Base-by-base conservation (phyloP, 352 stramenopile genomes). In the Chrysophaeum taylorii region DNA sequence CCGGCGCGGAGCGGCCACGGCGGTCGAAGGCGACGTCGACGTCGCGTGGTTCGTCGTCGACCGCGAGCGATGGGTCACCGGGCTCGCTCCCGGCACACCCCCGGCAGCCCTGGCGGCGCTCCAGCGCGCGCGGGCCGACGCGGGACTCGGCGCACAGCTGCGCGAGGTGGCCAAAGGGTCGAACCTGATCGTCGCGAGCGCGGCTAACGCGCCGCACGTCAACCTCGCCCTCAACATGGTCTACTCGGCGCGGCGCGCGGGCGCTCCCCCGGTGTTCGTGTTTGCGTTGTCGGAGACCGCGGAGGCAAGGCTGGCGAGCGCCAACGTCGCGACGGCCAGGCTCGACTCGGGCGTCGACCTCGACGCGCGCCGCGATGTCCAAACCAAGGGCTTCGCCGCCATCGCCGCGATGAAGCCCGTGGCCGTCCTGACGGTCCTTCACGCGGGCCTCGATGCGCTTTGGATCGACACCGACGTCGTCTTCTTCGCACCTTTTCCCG, bases 381-480 rank as follows among this genome's bases (percentile, higher is more conserved):
- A 63, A 31, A 41, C 9, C 27, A 7, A 15, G 27, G 52, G 52
- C 52, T 63, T 63, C 52, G 25, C 7, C 27, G 52, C 2, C 25
- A 63, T 63, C 52, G 52, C 52, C 9, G n/a, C 14, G 7, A 25
- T 63, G 27, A 63, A 63, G 52, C 52, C 52, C 52, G 25, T 63
- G 9, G 52, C 52, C 9, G 52, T 63, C 7, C 27, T 63, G 15
- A 31, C 33, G 23, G 52, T 39, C 2, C 33, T 63, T 15, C 2
- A 12, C 15, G 52, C 52, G 25, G 25, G 27, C 9, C 25, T 63
- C 4, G 12, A 63, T 15, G 50, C 27, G 16, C 9, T 33, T 5
- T 63, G 52, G 52, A 15, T 63, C 27, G 52, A 63, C 27, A 63
- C 52, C 7, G 52, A 63, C 23, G 29, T 63, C 52, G 52, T 63